Evolutionary conservation across 2,329 filamentous ascomycete genomes (phyloP).

Genomic region (Leptodontidium sp.): DNA sequence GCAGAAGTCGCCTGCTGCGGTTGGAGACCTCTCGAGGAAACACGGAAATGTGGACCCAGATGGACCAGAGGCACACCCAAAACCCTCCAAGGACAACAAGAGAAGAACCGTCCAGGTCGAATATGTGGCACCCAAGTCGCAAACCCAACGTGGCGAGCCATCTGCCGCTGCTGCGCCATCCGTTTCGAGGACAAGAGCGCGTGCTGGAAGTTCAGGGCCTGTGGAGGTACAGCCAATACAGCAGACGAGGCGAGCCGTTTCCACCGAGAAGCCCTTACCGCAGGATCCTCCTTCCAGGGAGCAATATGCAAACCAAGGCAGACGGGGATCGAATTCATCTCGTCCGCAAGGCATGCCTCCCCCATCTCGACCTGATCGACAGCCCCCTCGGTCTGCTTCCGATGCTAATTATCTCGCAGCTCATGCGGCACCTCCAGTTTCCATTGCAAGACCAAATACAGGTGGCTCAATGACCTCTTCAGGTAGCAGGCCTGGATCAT

Average conservation of each 20-base stretch:
- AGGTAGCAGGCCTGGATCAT: conserved; percentile 54
- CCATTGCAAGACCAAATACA: conserved; percentile 73
- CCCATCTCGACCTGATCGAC: conserved; percentile 56
- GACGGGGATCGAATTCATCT: conserved; percentile 43
- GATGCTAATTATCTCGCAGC: conserved; percentile 63
- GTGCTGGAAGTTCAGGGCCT: conserved; percentile 63
- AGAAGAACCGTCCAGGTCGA: conserved; percentile 96
- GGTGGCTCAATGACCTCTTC: conserved; percentile 80
- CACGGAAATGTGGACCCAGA: conserved; percentile 78
- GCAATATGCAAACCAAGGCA: conserved; percentile 57
- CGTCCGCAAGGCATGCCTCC: conserved; percentile 53
- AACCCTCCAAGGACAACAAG: conserved; percentile 81
- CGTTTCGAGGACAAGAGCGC: conserved; percentile 58
- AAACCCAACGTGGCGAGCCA: conserved; percentile 73
- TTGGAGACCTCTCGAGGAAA: conserved; percentile 74
- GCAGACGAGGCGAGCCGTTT: conserved; percentile 48
- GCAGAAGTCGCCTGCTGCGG: conserved; percentile 58
- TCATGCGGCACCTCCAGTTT: conserved; percentile 53
- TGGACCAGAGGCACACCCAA: conserved; percentile 68
- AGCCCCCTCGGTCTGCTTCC: conserved; percentile 60
- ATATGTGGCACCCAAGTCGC: conserved; percentile 90
- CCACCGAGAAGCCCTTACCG: conserved; percentile 66
- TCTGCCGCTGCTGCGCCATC: conserved; percentile 44
- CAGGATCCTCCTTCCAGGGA: conserved; percentile 61
- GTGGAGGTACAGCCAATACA: conserved; percentile 49